Conservation (phyloP, 306 rosid genomes). For the Boehmeria nivea region DNA sequence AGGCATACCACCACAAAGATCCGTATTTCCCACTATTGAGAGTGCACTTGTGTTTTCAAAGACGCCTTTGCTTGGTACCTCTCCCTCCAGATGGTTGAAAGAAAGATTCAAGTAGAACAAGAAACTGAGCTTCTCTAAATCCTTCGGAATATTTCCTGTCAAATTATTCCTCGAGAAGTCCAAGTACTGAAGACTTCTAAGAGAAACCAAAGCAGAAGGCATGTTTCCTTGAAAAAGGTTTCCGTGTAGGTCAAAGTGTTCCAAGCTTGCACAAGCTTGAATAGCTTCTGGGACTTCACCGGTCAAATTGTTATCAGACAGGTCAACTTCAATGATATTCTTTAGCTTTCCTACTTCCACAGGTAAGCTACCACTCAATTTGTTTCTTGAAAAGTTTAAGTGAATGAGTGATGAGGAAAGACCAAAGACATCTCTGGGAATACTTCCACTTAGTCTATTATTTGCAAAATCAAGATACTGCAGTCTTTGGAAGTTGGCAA, state of each 20-base stretch:
- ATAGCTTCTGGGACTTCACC: constrained; percentile 29
- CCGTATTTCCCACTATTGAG: constrained; percentile 2
- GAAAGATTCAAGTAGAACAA: constrained; percentile 30
- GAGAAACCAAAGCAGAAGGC: constrained; percentile 32
- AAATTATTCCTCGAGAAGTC: constrained; percentile 33
- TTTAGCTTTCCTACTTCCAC: constrained; percentile 8
- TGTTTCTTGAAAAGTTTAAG: constrained; percentile 30
- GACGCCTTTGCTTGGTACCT: constrained; percentile 32
- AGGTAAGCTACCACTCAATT: constrained; percentile 21
- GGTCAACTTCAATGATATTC: constrained; percentile 8
- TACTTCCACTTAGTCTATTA: constrained; percentile 28
- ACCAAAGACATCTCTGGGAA: constrained; percentile 22
- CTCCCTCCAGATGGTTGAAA: constrained; percentile 36
- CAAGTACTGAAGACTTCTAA: constrained; percentile 20
- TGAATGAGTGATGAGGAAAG: constrained; percentile 7
- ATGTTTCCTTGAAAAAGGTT: constrained; percentile 24
- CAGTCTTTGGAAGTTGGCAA: constrained; percentile 21
- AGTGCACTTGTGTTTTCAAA: constrained; percentile 22
- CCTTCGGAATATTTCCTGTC: constrained; percentile 30
- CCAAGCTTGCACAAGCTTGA: constrained; percentile 23
- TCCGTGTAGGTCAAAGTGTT: constrained; percentile 15
- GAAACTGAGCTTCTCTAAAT: constrained; percentile 3
- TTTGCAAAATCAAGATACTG: background rate
- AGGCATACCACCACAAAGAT: constrained; percentile 21
- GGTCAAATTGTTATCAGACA: constrained; percentile 24